These are phyloP conservation scores for Ustilago cynodontis DNA, from an alignment of 1,284 basidiomycete species.

Conservation along the genomic window DNA sequence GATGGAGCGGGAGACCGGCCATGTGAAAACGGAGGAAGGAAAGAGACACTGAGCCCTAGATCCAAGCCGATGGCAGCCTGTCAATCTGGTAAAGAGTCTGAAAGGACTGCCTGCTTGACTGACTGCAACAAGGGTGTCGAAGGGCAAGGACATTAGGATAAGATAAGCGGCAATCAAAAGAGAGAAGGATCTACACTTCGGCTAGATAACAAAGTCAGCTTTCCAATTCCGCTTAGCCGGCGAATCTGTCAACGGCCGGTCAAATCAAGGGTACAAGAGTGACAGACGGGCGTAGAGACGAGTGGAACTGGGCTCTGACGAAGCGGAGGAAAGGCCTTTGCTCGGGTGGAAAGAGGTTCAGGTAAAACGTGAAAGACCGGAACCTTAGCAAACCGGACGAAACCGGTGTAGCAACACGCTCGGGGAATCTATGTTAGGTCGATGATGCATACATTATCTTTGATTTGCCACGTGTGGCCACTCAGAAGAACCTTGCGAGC, in stretches of 20 bases:
- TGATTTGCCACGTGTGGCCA: neutral
- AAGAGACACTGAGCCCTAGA: too few relatives aligned
- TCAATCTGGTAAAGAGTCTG: too few relatives aligned
- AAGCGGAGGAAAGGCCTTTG: neutral
- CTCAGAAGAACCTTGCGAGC: neutral
- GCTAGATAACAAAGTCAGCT: constrained; percentile 5
- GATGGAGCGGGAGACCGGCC: too few relatives aligned
- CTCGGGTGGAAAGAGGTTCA: neutral
- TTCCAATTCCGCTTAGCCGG: neutral
- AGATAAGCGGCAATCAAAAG: constrained; percentile 1
- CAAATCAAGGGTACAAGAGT: neutral
- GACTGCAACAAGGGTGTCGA: too few relatives aligned
- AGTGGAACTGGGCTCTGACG: neutral
- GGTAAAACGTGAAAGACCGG: constrained; percentile 3
- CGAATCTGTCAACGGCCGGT: neutral
- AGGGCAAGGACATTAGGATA: too few relatives aligned
- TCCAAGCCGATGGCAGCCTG: too few relatives aligned
- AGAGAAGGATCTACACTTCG: neutral
- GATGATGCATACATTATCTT: neutral
- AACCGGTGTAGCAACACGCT: neutral
- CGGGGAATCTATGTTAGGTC: neutral
- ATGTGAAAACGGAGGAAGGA: too few relatives aligned
- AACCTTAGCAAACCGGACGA: neutral
- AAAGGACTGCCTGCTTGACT: too few relatives aligned
- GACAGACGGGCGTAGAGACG: neutral